These are phyloP conservation scores for Pestalotiopsis sp. DNA, from an alignment of 2,329 filamentous ascomycete genomes.

Conservation along the genomic window DNA sequence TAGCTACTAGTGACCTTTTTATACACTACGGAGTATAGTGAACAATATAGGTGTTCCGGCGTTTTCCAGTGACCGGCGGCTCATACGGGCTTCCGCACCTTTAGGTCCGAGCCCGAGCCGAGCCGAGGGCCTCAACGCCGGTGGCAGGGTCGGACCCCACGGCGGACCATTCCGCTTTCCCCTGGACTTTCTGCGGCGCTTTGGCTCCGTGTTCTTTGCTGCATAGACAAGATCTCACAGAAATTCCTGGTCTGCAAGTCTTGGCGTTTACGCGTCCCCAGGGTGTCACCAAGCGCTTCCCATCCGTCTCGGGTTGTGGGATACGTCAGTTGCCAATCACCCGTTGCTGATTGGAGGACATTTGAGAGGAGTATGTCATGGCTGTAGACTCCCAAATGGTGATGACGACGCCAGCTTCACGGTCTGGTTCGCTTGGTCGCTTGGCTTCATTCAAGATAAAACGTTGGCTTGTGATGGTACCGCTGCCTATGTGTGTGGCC, in stretches of 20 bases:
- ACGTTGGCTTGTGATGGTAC: neutral
- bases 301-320: neutral
- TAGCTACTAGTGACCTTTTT: no score
- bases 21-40: no score
- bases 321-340: neutral
- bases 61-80: neutral
- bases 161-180: neutral
- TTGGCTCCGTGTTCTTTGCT: neutral
- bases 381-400: neutral
- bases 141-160: neutral
- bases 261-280: slow-evolving; percentile 9
- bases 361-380: neutral
- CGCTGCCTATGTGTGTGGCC: no score
- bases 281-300: neutral
- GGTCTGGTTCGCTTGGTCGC: neutral
- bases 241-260: neutral
- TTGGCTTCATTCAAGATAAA: neutral
- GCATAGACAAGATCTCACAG: neutral
- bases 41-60: no score
- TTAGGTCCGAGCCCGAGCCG: neutral
- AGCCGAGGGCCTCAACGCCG: neutral
- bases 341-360: slow-evolving; percentile 2
- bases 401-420: neutral
- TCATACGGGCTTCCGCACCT: neutral
- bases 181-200: neutral